These are phyloP conservation scores for Cordyceps cateniannulata DNA, from an alignment of 2,329 filamentous ascomycete genomes.

Conservation along the genomic window DNA sequence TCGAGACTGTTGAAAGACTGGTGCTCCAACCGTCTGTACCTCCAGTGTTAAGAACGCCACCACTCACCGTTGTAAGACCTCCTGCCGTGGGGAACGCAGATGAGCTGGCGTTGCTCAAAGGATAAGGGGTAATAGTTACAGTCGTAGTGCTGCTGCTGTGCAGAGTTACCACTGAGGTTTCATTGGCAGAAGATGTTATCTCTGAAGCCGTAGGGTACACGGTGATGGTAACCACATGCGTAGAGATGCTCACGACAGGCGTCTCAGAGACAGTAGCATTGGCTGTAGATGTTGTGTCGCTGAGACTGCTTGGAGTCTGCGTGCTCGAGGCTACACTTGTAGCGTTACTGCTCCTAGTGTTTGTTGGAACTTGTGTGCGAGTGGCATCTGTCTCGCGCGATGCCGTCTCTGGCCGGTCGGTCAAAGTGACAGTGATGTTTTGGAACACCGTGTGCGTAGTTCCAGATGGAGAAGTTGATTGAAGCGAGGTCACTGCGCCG, in stretches of 20 bases:
- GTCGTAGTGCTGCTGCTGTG: background rate
- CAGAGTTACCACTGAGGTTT: background rate
- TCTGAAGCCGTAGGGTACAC: background rate
- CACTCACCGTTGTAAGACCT: background rate
- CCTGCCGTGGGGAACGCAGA: background rate
- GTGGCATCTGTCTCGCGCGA: background rate
- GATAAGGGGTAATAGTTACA: background rate
- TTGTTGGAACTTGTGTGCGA: background rate
- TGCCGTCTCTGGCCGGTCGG: background rate
- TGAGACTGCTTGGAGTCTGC: background rate
- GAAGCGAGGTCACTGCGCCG: background rate
- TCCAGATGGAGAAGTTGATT: background rate
- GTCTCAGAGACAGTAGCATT: background rate
- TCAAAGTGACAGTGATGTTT: slow-evolving; percentile 4
- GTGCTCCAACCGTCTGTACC: background rate
- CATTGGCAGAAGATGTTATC: background rate
- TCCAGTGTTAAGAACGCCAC: background rate
- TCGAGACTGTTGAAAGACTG: background rate
- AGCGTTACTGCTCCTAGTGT: background rate
- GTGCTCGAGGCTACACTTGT: background rate
- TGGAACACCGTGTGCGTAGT: slow-evolving; percentile 1
- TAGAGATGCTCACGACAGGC: background rate
- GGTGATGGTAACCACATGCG: slow-evolving; percentile 4
- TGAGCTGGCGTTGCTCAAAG: background rate
- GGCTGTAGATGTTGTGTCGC: background rate